Percentiles rank a stretch among this genome's conserved stretches.
phyloP scores from a whole-genome alignment of 169 alveolate genomes.

The Cryptosporidium sp. region DNA sequence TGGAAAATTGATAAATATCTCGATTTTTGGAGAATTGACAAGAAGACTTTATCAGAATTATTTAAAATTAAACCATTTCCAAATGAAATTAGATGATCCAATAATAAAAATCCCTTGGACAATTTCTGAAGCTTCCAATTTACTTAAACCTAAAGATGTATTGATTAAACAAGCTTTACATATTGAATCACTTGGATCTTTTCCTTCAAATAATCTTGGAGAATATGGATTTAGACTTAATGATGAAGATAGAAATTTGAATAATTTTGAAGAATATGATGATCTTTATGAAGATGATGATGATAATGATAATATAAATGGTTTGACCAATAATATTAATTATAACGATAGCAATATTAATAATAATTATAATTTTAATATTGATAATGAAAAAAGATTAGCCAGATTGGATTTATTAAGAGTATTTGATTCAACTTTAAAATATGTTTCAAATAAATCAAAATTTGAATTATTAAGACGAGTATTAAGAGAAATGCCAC shows the following conservation, averaged over 20 bases:
- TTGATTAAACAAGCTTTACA: slow-evolving; percentile 47
- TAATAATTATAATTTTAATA: slow-evolving; percentile 14
- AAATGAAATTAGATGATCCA: slow-evolving; percentile 28
- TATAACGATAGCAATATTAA: slow-evolving; percentile 56
- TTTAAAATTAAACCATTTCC: slow-evolving; percentile 20
- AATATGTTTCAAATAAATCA: slow-evolving; percentile 33
- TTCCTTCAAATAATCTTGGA: slow-evolving; percentile 49
- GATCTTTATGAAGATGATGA: neutral
- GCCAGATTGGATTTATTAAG: slow-evolving; percentile 70
- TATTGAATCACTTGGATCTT: slow-evolving; percentile 57
- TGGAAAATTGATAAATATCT: neutral
- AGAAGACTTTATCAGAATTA: slow-evolving; percentile 31
- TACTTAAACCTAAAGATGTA: slow-evolving; percentile 36
- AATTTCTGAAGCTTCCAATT: slow-evolving; percentile 38
- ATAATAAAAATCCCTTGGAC: slow-evolving; percentile 39
- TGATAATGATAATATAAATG: neutral
- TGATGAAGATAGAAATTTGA: slow-evolving; percentile 28
- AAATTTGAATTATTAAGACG: slow-evolving; percentile 44
- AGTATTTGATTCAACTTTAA: slow-evolving; percentile 74
- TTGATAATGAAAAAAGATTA: slow-evolving; percentile 50
- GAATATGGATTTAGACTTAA: neutral
- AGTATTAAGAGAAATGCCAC: slow-evolving; percentile 74
- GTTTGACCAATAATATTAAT: neutral
- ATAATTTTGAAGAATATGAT: neutral
- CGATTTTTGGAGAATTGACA: slow-evolving; percentile 40